phyloP scores from a whole-genome alignment of 1,284 basidiomycete species.

The Xerocomus minutiporus region DNA sequence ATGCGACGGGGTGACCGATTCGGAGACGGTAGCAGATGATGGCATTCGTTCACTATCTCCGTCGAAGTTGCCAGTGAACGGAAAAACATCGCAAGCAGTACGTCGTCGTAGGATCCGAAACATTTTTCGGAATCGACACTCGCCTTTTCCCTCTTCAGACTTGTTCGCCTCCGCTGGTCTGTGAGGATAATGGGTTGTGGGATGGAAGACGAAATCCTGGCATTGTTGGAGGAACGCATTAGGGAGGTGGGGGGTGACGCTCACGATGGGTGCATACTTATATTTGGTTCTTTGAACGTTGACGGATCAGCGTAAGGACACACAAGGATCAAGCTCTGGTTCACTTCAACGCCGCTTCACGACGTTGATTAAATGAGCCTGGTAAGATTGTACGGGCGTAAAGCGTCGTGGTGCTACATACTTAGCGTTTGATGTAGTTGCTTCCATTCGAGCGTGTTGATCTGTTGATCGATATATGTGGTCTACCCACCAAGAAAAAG shows the following conservation, averaged over 20 bases:
- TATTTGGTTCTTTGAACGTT: background rate
- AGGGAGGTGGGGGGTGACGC: background rate
- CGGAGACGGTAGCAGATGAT: background rate
- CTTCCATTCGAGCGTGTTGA: background rate
- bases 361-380: slow-evolving; percentile 5
- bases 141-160: background rate
- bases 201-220: background rate
- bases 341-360: slow-evolving; percentile 3
- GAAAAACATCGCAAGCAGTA: background rate
- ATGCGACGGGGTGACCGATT: background rate
- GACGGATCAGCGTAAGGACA: background rate
- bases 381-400: background rate
- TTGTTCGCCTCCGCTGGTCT: background rate
- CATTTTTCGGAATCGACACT: background rate
- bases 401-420: background rate
- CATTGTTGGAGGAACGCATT: background rate
- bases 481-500: background rate
- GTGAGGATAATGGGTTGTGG: background rate
- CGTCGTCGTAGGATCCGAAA: slow-evolving; percentile 1
- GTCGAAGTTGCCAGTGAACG: background rate
- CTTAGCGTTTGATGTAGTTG: background rate
- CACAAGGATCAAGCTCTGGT: background rate
- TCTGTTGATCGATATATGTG: background rate
- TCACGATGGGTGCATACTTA: background rate
- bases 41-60: background rate